Evolutionary conservation across 2,329 filamentous ascomycete genomes (phyloP).

Genomic region (Cytospora schulzeri): DNA sequence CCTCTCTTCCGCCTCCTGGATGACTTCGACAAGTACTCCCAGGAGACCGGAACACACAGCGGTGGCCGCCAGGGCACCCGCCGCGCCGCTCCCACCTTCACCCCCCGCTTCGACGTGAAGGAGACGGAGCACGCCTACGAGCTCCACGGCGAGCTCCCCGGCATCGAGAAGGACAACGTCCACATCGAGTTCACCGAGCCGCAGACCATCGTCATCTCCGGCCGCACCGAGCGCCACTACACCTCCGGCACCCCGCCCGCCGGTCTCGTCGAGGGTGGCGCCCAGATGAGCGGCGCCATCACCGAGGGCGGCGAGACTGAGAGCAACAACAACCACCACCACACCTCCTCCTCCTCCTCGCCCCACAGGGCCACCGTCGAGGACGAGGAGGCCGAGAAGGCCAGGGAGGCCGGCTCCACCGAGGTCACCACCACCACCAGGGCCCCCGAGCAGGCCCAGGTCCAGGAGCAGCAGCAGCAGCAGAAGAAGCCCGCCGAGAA

Average conservation of each 20-base stretch:
- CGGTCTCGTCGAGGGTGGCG: slow-evolving; percentile 48
- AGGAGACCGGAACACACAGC: slow-evolving; percentile 35
- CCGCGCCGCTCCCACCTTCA: slow-evolving; percentile 57
- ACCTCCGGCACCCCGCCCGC: slow-evolving; percentile 56
- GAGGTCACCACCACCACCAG: slow-evolving; percentile 34
- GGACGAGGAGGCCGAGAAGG: slow-evolving; percentile 52
- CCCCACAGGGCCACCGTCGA: slow-evolving; percentile 66
- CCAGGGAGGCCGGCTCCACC: slow-evolving; percentile 35
- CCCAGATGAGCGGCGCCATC: slow-evolving; percentile 42
- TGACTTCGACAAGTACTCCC: slow-evolving; percentile 62
- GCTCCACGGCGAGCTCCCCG: slow-evolving; percentile 78
- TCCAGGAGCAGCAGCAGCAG: slow-evolving; percentile 28
- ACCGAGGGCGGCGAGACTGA: slow-evolving; percentile 41
- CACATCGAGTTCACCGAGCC: slow-evolving; percentile 78
- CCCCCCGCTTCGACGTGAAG: slow-evolving; percentile 76
- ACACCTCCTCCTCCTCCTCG: slow-evolving; percentile 33
- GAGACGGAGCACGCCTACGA: slow-evolving; percentile 71
- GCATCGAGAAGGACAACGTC: slow-evolving; percentile 73
- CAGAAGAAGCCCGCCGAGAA: slow-evolving; percentile 36
- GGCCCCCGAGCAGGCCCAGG: no score
- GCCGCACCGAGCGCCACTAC: slow-evolving; percentile 66
- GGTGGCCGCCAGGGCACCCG: slow-evolving; percentile 31
- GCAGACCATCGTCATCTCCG: slow-evolving; percentile 72
- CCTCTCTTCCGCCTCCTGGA: slow-evolving; percentile 67
- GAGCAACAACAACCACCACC: slow-evolving; percentile 28